Conservation (phyloP, 306 rosid species). For the Datisca glomerata region DNA sequence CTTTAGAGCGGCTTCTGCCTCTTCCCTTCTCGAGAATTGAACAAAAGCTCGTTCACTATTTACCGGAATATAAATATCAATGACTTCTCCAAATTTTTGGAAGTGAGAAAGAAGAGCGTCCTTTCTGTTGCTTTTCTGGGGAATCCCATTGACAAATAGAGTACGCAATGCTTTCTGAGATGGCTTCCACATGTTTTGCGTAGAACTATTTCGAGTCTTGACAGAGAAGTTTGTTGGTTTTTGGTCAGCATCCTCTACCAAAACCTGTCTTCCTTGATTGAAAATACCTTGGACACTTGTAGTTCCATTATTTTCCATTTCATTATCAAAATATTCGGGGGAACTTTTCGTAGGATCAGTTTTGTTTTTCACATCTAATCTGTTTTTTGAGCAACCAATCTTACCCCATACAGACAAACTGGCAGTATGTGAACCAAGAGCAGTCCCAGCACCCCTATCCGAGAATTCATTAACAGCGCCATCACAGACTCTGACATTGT, state of each 20-base stretch:
- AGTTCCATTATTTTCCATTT: constrained; percentile 32
- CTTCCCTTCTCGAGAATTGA: constrained; percentile 95
- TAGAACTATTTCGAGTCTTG: constrained; percentile 39
- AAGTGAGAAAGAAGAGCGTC: constrained; percentile 87
- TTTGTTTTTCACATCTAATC: constrained; percentile 56
- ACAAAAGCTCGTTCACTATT: constrained; percentile 90
- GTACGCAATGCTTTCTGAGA: constrained; percentile 85
- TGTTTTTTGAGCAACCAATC: constrained; percentile 54
- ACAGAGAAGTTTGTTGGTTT: constrained; percentile 34
- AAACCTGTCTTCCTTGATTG: constrained; percentile 44
- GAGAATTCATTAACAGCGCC: constrained; percentile 43
- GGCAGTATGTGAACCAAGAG: constrained; percentile 49
- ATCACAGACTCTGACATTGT: constrained; percentile 23
- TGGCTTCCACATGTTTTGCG: constrained; percentile 46
- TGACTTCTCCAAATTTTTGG: constrained; percentile 75
- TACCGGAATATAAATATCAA: constrained; percentile 74
- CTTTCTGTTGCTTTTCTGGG: constrained; percentile 61
- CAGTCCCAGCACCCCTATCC: constrained; percentile 19
- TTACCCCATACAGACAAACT: constrained; percentile 76
- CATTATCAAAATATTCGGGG: constrained; percentile 43
- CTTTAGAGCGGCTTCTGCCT: constrained; percentile 92
- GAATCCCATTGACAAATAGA: constrained; percentile 85
- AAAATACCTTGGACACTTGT: constrained; percentile 32
- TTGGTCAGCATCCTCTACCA: constrained; percentile 37
- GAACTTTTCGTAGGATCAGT: constrained; percentile 34